Percentiles rank a stretch among this genome's conserved stretches.
phyloP scores from a whole-genome alignment of 2,329 filamentous ascomycete genomes.

The Sarocladiaceae sp. region DNA sequence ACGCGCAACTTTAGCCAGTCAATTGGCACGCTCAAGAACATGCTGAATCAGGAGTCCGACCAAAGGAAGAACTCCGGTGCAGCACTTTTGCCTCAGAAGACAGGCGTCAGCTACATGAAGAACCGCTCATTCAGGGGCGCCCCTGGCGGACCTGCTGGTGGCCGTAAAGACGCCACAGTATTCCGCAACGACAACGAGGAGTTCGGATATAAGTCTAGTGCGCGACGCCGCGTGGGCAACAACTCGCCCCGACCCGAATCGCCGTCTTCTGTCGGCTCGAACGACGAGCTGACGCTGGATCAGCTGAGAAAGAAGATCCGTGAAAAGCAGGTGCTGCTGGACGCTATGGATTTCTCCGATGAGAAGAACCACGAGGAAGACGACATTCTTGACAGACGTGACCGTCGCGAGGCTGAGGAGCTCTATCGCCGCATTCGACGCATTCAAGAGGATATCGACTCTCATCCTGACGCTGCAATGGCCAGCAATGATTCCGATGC shows the following conservation, averaged over 20 bases:
- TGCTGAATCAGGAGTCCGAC: conserved; percentile 87
- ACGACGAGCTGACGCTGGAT: conserved; percentile 80
- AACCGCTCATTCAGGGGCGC: conserved; percentile 81
- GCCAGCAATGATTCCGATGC: conserved; percentile 77
- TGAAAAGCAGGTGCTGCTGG: conserved; percentile 89
- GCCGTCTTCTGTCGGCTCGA: conserved; percentile 66
- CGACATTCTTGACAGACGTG: conserved; percentile 82
- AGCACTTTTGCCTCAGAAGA: conserved; percentile 87
- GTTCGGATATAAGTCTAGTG: conserved; percentile 89
- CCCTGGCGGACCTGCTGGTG: conserved; percentile 49
- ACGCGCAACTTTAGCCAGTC: conserved; percentile 91
- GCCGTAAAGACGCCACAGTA: conserved; percentile 89
- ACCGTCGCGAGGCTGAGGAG: conserved; percentile 89
- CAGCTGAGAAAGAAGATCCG: conserved; percentile 89
- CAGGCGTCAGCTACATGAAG: conserved; percentile 97
- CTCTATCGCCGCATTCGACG: conserved; percentile 88
- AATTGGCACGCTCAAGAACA: conserved; percentile 85
- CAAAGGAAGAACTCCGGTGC: conserved; percentile 84
- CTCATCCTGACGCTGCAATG: conserved; percentile 72
- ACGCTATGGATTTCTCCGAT: conserved; percentile 95
- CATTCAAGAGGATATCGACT: conserved; percentile 91
- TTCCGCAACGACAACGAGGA: conserved; percentile 96
- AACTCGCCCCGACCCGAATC: conserved; percentile 79
- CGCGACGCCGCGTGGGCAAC: conserved; percentile 77
- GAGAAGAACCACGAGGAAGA: conserved; percentile 88